These are phyloP conservation scores for Ustilago loliicola DNA, from an alignment of 1,284 basidiomycete genomes.

Conservation along the genomic window DNA sequence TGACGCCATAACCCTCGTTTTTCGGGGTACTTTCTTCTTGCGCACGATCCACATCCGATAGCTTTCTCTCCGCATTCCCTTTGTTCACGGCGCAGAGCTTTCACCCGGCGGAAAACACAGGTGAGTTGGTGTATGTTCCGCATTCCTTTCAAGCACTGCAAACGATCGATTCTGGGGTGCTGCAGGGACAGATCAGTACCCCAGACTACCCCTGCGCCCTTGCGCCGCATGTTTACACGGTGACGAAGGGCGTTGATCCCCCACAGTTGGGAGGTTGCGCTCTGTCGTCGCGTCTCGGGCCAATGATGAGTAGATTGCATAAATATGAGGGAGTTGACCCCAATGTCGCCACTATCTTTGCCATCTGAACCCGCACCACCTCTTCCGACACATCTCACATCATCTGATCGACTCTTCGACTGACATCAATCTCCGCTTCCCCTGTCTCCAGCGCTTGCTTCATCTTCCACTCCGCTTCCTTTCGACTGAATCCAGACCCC, in stretches of 20 bases:
- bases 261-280: too few relatives aligned
- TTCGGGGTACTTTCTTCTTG: conserved; percentile 12
- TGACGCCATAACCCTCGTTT: conserved; percentile 17
- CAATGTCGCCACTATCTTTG: neutral
- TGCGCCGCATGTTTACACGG: neutral
- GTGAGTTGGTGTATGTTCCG: conserved; percentile 10
- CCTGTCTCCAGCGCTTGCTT: neutral
- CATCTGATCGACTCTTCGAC: neutral
- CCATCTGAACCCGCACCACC: neutral
- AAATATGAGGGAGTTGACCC: neutral
- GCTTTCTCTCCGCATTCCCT: neutral
- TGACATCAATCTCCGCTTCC: conserved; percentile 5
- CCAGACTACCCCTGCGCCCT: neutral
- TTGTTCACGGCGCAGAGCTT: conserved; percentile 1
- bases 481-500: neutral
- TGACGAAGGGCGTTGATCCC: neutral
- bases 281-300: neutral
- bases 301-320: neutral
- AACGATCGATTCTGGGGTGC: neutral
- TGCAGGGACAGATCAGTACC: neutral
- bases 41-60: conserved; percentile 1
- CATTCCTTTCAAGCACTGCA: neutral
- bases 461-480: neutral
- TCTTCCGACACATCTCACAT: neutral
- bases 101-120: conserved; percentile 2